These are phyloP conservation scores for Silybum marianum DNA, from an alignment of 129 eudicot species.

Conservation along the genomic window DNA sequence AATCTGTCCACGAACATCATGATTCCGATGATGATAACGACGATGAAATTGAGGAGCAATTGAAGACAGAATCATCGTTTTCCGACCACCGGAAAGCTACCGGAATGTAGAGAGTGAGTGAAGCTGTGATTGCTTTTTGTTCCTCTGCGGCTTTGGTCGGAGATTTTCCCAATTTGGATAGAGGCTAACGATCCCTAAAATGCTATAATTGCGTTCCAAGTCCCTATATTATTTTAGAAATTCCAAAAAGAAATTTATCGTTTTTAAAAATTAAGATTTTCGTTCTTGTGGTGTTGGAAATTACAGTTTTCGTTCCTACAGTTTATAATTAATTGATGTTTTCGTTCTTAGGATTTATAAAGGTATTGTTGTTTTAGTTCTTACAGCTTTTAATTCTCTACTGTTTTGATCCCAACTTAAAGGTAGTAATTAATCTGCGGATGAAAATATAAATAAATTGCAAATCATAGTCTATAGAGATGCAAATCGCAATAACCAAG, in stretches of 20 bases:
- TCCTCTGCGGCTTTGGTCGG: conserved; percentile 7
- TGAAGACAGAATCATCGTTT: conserved; percentile 29
- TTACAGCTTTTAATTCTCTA: too few relatives aligned
- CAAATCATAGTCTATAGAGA: too few relatives aligned
- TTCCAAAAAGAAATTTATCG: not conserved
- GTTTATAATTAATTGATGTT: too few relatives aligned
- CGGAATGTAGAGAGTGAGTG: conserved; percentile 9
- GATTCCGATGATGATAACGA: conserved; percentile 11
- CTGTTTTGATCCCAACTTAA: too few relatives aligned
- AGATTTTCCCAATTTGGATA: conserved; percentile 24
- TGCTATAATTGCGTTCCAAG: not conserved
- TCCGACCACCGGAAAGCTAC: conserved; percentile 1
- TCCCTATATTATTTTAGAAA: not conserved
- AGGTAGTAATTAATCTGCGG: too few relatives aligned
- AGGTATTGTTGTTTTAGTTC: too few relatives aligned
- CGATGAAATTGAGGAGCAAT: conserved; percentile 15
- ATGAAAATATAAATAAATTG: too few relatives aligned
- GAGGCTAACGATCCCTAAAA: conserved; percentile 5
- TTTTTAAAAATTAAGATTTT: too few relatives aligned
- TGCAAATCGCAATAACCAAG: too few relatives aligned
- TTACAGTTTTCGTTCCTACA: too few relatives aligned
- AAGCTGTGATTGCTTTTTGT: not conserved
- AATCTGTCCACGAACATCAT: conserved; percentile 11
- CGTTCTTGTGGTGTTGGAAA: too few relatives aligned
- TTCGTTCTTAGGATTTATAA: too few relatives aligned